These are phyloP conservation scores for Hymenoscyphus fructigenus DNA, from an alignment of 2,329 filamentous ascomycete species.

Conservation along the genomic window DNA sequence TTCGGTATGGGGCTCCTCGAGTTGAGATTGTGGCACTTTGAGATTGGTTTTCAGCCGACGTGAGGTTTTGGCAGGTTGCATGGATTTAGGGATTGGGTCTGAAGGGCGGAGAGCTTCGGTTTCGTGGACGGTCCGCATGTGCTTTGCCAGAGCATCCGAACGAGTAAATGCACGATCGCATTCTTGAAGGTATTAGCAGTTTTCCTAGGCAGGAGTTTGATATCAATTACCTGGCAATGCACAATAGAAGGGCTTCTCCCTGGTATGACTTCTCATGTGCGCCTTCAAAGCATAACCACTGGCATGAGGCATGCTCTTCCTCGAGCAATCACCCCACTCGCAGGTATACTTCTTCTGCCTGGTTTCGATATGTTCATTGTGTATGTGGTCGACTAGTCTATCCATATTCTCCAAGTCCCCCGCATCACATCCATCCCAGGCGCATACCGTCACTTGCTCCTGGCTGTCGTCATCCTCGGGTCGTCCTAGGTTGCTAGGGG, in stretches of 20 bases:
- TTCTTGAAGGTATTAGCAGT: constrained; percentile 58
- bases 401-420: constrained; percentile 80
- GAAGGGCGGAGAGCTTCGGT: constrained; percentile 86
- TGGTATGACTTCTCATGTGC: constrained; percentile 95
- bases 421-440: constrained; percentile 72
- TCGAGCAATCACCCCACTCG: constrained; percentile 87
- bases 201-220: too few species aligned
- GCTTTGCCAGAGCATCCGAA: constrained; percentile 93
- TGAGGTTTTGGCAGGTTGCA: constrained; percentile 47
- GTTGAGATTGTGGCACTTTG: constrained; percentile 53
- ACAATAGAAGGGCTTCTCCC: constrained; percentile 98
- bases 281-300: constrained; percentile 95
- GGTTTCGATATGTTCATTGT: constrained; percentile 90
- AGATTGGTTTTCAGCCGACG: constrained; percentile 63
- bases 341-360: constrained; percentile 97
- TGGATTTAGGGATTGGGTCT: constrained; percentile 70
- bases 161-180: constrained; percentile 96
- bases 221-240: constrained; percentile 86
- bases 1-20: constrained; percentile 54
- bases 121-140: constrained; percentile 98
- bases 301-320: constrained; percentile 89
- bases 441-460: constrained; percentile 75
- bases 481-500: constrained; percentile 62
- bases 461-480: constrained; percentile 77
- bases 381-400: constrained; percentile 76